Percentiles rank a stretch among this genome's conserved stretches.
Evolutionary conservation across 108 stramenopile genomes (phyloP).

Genomic region (Nitzschia palea): DNA sequence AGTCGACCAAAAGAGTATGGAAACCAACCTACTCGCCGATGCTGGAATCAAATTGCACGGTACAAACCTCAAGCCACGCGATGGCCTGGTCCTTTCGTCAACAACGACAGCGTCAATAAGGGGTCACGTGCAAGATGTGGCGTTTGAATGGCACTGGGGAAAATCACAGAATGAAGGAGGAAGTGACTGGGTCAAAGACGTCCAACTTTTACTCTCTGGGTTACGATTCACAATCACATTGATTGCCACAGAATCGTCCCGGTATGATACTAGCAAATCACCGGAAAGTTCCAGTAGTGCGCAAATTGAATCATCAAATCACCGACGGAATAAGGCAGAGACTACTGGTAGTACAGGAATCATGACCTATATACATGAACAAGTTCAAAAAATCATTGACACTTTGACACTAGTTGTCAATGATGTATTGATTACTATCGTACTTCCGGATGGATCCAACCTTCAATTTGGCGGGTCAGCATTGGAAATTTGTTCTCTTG

Average conservation of each 20-base stretch:
- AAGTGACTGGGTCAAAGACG: constrained; percentile 18
- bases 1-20: constrained; percentile 7
- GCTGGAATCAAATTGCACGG: constrained; percentile 1
- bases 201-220: not conserved
- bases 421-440: not conserved
- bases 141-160: constrained; percentile 2
- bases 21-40: constrained; percentile 5
- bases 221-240: constrained; percentile 4
- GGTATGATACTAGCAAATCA: not conserved
- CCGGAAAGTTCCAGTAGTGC: too few species aligned
- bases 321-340: not conserved
- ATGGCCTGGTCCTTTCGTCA: not conserved
- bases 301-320: not conserved
- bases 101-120: not conserved
- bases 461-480: not conserved
- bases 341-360: not conserved
- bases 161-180: not conserved
- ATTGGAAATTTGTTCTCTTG: not conserved
- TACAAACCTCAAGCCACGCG: not conserved
- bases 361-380: not conserved
- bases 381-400: constrained; percentile 6
- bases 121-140: constrained; percentile 5
- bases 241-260: not conserved
- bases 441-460: constrained; percentile 1
- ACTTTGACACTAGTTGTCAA: constrained; percentile 3